Evolutionary conservation across 495 filamentous ascomycete genomes (phyloP), one percentile per base, ranked within the genome.

Genomic region (Podospora sp.): DNA sequence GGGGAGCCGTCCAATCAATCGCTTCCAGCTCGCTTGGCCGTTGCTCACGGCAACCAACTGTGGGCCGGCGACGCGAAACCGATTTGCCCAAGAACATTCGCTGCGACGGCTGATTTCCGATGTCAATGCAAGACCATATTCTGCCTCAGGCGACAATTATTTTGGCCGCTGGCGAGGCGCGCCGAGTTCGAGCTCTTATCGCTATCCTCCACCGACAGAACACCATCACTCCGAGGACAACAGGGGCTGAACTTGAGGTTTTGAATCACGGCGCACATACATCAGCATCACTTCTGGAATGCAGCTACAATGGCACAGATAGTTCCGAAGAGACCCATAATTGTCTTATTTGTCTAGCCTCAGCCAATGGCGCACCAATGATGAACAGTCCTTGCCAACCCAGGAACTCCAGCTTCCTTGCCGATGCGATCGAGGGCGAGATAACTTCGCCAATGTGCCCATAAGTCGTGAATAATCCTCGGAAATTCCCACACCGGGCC

Each of bases 11-110:
- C 73, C 73, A 73, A 75, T 73, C 66, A 75, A 29, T 59, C 8
- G 29, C 18, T 49, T 11, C n/a, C 22, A 25, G n/a, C 36, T 7
- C n/a, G 22, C 27, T 52, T 60, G 26, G 14, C 60, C 55, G 73
- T 75, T 75, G 71, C 69, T 68, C 65, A 29, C 67, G 51, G 73
- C 73, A 75, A 75, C 73, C 12, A 36, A 33, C 64, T 70, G 63
- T 51, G 60, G 46, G 16, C 50, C 64, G 21, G 36, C 49, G 7
- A 60, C 50, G 26, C 35, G 36, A 25, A 22, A 26, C 58, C 58
- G 14, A 12, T 5, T 21, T 26, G 14, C 26, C 58, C 58, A 61
- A 46, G 29, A 33, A 3, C 29, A 33, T 8, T 2, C 40, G 14
- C 9, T 14, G 60, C 57, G 18, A n/a, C 57, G 57, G 57, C 12